Conservation (phyloP, 2,329 filamentous ascomycete genomes). For the Botryotinia narcissicola region DNA sequence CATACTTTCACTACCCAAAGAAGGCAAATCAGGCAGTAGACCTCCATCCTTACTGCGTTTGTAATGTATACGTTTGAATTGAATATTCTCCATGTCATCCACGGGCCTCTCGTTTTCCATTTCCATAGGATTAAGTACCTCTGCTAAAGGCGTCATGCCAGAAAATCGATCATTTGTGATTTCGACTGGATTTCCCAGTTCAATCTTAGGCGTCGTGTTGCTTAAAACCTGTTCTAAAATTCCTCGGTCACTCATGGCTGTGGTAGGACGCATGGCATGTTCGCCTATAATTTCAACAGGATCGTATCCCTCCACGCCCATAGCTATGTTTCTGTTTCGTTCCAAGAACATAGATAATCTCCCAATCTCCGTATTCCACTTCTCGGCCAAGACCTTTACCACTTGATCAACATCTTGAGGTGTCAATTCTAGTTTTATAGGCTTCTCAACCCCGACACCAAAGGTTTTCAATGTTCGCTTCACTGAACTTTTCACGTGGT, state of each 20-base stretch:
- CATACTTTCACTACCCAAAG: constrained; percentile 22
- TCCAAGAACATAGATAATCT: constrained; percentile 35
- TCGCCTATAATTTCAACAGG: constrained; percentile 26
- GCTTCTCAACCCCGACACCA: constrained; percentile 30
- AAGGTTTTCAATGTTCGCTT: constrained; percentile 34
- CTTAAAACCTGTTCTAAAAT: constrained; percentile 38
- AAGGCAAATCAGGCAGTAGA: constrained; percentile 16
- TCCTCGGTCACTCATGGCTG: constrained; percentile 35
- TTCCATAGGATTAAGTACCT: constrained; percentile 4
- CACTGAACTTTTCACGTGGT: constrained; percentile 33
- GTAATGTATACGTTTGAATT: constrained; percentile 20
- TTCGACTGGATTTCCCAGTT: constrained; percentile 36
- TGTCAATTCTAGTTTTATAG: constrained; percentile 32
- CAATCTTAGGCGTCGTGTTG: constrained; percentile 37
- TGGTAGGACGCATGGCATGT: constrained; percentile 35
- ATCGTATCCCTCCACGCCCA: constrained; percentile 28
- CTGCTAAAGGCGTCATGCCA: constrained; percentile 21
- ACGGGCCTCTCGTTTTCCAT: constrained; percentile 18
- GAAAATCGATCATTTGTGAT: constrained; percentile 26
- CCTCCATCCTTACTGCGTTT: constrained; percentile 18
- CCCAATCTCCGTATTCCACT: constrained; percentile 36
- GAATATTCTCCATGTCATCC: background rate
- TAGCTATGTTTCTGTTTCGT: constrained; percentile 36
- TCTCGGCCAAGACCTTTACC: constrained; percentile 33
- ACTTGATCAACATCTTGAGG: constrained; percentile 38